A percentile compares a stretch with the other conserved stretches of the same genome.
Conservation (phyloP, 2,329 filamentous ascomycete genomes). For the Fusarium sp. region DNA sequence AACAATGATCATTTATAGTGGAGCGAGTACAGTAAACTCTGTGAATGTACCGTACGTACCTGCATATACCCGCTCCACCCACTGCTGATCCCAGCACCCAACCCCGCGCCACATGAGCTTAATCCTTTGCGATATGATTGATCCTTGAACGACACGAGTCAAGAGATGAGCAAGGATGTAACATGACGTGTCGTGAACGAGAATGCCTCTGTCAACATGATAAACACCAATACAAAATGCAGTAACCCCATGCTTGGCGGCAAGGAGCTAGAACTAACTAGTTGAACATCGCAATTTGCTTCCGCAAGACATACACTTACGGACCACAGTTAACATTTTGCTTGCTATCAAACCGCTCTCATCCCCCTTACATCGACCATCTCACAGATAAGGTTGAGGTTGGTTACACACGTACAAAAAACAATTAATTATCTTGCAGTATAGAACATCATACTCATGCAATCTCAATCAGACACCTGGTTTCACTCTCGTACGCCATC, state of each 20-base stretch:
- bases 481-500: neutral
- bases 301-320: neutral
- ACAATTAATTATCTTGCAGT: neutral
- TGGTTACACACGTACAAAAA: neutral
- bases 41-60: too few relatives aligned
- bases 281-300: neutral
- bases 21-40: constrained; percentile 14
- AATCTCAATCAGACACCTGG: neutral
- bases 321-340: neutral
- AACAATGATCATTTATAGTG: neutral
- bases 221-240: neutral
- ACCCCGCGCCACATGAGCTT: neutral
- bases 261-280: too few relatives aligned
- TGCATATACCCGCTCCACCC: constrained; percentile 29
- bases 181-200: neutral
- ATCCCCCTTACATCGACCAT: constrained; percentile 19
- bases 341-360: constrained; percentile 4
- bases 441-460: neutral
- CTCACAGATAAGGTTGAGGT: constrained; percentile 11
- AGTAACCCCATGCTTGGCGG: neutral
- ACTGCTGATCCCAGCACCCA: neutral
- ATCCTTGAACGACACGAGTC: constrained; percentile 1
- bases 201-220: neutral
- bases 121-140: constrained; percentile 1
- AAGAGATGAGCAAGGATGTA: neutral